These are phyloP conservation scores for Rhizopus arrhizus DNA, from an alignment of 371 early-diverging fungal genomes.

Conservation along the genomic window DNA sequence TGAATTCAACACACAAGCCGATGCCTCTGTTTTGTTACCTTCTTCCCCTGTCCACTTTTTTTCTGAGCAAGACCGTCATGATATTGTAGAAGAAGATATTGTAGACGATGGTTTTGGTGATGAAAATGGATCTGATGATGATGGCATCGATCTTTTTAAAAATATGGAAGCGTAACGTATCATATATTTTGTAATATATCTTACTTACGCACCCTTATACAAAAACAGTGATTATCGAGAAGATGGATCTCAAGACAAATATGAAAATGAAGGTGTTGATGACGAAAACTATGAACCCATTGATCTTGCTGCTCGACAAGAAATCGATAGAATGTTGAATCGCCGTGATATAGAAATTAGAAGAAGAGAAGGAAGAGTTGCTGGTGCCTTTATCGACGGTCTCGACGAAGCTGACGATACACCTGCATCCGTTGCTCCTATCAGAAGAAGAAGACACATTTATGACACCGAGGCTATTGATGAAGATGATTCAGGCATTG, in stretches of 20 bases:
- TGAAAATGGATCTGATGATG: conserved; percentile 72
- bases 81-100: conserved; percentile 33
- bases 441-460: conserved; percentile 64
- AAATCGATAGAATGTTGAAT: conserved; percentile 78
- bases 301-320: conserved; percentile 72
- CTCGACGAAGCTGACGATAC: conserved; percentile 58
- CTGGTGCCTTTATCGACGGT: conserved; percentile 86
- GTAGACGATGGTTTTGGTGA: conserved; percentile 42
- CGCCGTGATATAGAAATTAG: conserved; percentile 83
- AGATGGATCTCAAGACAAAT: conserved; percentile 76
- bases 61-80: conserved; percentile 50
- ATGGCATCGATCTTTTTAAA: conserved; percentile 81
- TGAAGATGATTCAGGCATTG: conserved; percentile 38
- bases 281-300: conserved; percentile 74
- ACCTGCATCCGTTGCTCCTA: conserved; percentile 51
- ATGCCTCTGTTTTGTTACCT: conserved; percentile 44
- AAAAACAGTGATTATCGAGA: conserved; percentile 70
- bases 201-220: conserved; percentile 14
- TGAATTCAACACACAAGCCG: conserved; percentile 17
- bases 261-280: conserved; percentile 79
- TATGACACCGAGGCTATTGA: conserved; percentile 60
- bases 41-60: conserved; percentile 50
- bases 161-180: conserved; percentile 69
- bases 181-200: conserved; percentile 9
- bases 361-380: conserved; percentile 72